These are phyloP conservation scores for Hemerocallis citrina DNA, from an alignment of 106 monocot species.

Conservation along the genomic window DNA sequence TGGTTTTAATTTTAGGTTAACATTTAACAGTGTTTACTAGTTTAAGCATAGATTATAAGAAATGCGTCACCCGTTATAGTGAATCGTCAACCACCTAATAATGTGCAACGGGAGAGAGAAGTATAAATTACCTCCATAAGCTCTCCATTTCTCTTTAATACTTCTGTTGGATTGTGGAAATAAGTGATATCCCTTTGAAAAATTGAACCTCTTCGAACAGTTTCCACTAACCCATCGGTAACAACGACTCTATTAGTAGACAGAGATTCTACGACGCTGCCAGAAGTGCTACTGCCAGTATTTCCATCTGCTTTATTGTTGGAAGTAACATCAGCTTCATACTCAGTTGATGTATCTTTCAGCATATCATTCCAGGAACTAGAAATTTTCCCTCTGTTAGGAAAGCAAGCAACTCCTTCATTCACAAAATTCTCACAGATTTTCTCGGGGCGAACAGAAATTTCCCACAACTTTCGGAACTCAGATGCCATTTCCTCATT, in stretches of 20 bases:
- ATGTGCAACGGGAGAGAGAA: neutral
- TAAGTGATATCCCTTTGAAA: conserved; percentile 11
- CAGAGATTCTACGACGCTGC: conserved; percentile 8
- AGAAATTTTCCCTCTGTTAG: conserved; percentile 15
- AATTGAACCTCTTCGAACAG: conserved; percentile 24
- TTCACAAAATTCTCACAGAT: conserved; percentile 28
- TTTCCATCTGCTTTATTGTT: conserved; percentile 9
- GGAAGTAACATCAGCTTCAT: conserved; percentile 8
- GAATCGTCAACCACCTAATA: neutral
- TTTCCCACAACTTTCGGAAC: conserved; percentile 38
- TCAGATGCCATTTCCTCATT: conserved; percentile 23
- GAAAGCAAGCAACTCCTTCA: conserved; percentile 45
- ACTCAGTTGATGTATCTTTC: conserved; percentile 9
- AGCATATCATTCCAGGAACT: conserved; percentile 50
- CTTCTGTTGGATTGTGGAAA: conserved; percentile 71
- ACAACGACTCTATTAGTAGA: neutral
- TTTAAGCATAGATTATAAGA: neutral
- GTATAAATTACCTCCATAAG: conserved; percentile 69
- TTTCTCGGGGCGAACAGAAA: conserved; percentile 40
- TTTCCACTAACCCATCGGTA: conserved; percentile 20
- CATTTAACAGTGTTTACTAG: neutral
- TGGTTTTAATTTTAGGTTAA: neutral
- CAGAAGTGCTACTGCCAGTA: neutral
- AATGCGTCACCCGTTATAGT: neutral
- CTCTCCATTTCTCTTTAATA: conserved; percentile 78